phyloP scores from a whole-genome alignment of 345 rosid species.

The Angophora floribunda region DNA sequence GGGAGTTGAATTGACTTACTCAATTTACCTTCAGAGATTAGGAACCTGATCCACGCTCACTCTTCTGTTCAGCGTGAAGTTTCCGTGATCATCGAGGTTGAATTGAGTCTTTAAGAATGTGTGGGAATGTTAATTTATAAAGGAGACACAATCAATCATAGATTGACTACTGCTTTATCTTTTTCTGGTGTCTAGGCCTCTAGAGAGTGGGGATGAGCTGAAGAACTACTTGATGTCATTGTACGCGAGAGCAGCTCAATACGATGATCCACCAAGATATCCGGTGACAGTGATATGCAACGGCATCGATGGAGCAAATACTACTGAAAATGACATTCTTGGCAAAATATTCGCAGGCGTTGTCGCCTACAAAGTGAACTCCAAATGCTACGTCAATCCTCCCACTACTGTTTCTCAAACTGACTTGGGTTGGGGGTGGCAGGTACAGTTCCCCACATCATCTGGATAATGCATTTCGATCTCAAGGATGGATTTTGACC shows the following conservation, averaged over 20 bases:
- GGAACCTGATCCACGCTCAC: neutral
- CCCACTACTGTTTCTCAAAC: neutral
- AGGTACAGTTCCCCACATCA: constrained; percentile 8
- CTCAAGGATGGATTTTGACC: neutral
- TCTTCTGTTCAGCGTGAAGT: neutral
- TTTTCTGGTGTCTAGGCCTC: constrained; percentile 5
- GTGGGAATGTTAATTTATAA: neutral
- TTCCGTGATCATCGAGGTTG: neutral
- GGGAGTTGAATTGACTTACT: neutral
- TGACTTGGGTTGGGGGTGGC: constrained; percentile 27
- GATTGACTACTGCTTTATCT: neutral
- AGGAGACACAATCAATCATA: neutral
- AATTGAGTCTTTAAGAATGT: neutral
- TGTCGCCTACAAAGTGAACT: neutral
- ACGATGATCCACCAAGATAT: constrained; percentile 13
- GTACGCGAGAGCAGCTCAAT: constrained; percentile 33
- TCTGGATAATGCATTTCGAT: neutral
- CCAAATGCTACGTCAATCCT: constrained; percentile 6
- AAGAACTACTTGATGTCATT: constrained; percentile 3
- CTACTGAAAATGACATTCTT: constrained; percentile 2
- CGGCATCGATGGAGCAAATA: constrained; percentile 13
- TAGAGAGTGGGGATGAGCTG: constrained; percentile 12
- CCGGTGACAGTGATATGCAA: constrained; percentile 20
- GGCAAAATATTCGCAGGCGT: constrained; percentile 19
- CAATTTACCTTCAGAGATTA: neutral